Base-by-base conservation (phyloP, 495 filamentous ascomycete genomes). In the Aspergillus haitiensis region DNA sequence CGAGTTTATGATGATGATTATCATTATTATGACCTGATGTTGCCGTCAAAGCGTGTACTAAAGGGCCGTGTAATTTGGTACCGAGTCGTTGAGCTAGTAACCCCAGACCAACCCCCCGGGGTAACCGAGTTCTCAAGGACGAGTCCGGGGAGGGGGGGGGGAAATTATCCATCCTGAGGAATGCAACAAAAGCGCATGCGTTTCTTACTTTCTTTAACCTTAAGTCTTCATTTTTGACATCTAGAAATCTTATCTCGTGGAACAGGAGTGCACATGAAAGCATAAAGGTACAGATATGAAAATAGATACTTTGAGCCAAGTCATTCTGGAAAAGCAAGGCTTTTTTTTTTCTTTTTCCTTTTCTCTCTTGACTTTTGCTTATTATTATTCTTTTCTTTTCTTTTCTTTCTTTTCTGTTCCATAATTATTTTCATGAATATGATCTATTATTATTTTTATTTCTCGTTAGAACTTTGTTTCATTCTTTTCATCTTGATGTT, bases 11-110 rank as follows among this genome's bases (percentile, higher is more conserved):
- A 27, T 27, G 21, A 27, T 27, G 21, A 27, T 27, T 27, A 27
- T 27, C 3, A 27, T 27, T 27, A 27, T 11, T 36, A 34, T 18
- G 15, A 53, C 35, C n/a, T 40, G 33, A 55, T 6, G 39, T 45
- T 46, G 51, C n/a, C 45, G 13, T 49, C 44, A 56, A 42, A 52
- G 47, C 47, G 47, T 45, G 21, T 27, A 27, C 21, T 27, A 27
- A 27, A 27, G 21, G 21, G 21, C 21, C 21, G 21, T 27, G 21
- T 27, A 27, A 27, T 27, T 27, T 27, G 40, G 53, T 56, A 34
- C 53, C n/a, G 16, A 45, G 31, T 13, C 53, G 21, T 6, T 32
- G 12, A 15, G 34, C 13, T 37, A 27, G 21, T 27, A 27, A 27
- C 21, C 21, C 21, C 21, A 27, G 21, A 27, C 21, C 21, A 27